Percentiles rank a stretch among this genome's conserved stretches.
Evolutionary conservation across 208 protist species (phyloP).

Genomic region (Trypanosoma grayi): DNA sequence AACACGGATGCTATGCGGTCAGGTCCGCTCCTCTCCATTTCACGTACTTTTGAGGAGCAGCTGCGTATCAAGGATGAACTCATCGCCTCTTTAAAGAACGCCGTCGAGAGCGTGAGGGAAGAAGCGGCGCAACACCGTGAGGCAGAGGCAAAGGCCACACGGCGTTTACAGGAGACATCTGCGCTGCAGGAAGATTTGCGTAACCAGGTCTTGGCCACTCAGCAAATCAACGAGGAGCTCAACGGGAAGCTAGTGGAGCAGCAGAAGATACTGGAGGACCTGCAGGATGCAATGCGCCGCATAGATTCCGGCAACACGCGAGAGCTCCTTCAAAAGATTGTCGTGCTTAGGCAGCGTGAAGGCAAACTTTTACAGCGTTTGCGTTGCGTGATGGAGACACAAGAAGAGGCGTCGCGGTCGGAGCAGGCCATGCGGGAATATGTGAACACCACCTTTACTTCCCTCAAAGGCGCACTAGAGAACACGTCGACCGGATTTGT

Average conservation of each 20-base stretch:
- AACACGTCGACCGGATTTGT: constrained; percentile 66
- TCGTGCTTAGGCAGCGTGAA: constrained; percentile 78
- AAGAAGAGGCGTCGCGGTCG: constrained; percentile 41
- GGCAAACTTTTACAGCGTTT: constrained; percentile 75
- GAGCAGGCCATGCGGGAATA: constrained; percentile 41
- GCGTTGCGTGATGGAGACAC: constrained; percentile 49
- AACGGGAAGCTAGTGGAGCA: constrained; percentile 36
- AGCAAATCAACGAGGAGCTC: constrained; percentile 64
- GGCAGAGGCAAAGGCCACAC: neutral
- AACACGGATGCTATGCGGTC: neutral
- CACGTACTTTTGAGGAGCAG: constrained; percentile 70
- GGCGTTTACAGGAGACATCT: constrained; percentile 16
- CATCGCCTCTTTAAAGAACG: constrained; percentile 55
- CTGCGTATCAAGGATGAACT: constrained; percentile 67
- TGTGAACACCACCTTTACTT: constrained; percentile 55
- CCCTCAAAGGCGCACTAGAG: constrained; percentile 64
- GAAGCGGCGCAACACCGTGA: constrained; percentile 11
- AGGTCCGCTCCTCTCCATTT: constrained; percentile 40
- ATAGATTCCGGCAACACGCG: constrained; percentile 36
- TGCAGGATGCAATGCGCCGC: constrained; percentile 32
- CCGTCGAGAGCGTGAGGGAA: constrained; percentile 29
- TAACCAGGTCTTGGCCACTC: constrained; percentile 39
- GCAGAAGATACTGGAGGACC: constrained; percentile 55
- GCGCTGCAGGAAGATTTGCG: constrained; percentile 32
- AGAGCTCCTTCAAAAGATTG: constrained; percentile 81